Evolutionary conservation across 2,329 filamentous ascomycete genomes (phyloP).

Genomic region (Corynespora cassiicola): DNA sequence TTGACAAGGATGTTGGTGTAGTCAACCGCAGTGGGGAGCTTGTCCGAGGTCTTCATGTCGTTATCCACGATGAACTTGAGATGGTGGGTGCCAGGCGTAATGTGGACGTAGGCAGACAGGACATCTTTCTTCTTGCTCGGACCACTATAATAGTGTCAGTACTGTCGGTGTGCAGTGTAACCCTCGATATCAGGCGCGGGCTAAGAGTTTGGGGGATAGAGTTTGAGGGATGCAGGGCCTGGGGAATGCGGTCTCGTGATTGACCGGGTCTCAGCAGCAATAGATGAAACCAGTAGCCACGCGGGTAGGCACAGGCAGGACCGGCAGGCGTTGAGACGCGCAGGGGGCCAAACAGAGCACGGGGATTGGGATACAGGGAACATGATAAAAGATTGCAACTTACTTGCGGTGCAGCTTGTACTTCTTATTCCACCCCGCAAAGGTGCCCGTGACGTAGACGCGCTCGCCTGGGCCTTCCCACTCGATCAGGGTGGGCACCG

Average conservation of each 20-base stretch:
- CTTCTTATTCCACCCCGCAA: conserved; percentile 96
- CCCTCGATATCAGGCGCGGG: conserved; percentile 21
- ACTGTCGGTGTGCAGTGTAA: conserved; percentile 39
- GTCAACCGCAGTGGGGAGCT: conserved; percentile 92
- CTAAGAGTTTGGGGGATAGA: conserved; percentile 9
- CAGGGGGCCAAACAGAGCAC: conserved; percentile 2
- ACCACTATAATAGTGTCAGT: conserved; percentile 41
- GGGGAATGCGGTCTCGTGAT: conserved; percentile 13
- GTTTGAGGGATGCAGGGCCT: conserved; percentile 18
- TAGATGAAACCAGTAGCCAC: conserved; percentile 25
- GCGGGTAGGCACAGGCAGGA: conserved; percentile 24
- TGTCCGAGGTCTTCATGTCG: conserved; percentile 86
- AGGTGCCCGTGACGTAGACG: conserved; percentile 95
- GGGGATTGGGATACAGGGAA: conserved; percentile 20
- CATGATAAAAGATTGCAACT: conserved; percentile 54
- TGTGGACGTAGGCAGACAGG: conserved; percentile 78
- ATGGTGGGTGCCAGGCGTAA: conserved; percentile 94
- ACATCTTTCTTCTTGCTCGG: conserved; percentile 59
- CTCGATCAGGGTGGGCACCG: conserved; percentile 83
- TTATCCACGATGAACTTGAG: conserved; percentile 95
- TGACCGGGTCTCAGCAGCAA: conserved; percentile 23
- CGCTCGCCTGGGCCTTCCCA: conserved; percentile 86
- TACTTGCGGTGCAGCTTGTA: conserved; percentile 86
- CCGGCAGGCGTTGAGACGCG: conserved; percentile 17
- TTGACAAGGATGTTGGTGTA: conserved; percentile 98